phyloP scores from a whole-genome alignment of 1,284 basidiomycete genomes.

The Trametes hirsuta region DNA sequence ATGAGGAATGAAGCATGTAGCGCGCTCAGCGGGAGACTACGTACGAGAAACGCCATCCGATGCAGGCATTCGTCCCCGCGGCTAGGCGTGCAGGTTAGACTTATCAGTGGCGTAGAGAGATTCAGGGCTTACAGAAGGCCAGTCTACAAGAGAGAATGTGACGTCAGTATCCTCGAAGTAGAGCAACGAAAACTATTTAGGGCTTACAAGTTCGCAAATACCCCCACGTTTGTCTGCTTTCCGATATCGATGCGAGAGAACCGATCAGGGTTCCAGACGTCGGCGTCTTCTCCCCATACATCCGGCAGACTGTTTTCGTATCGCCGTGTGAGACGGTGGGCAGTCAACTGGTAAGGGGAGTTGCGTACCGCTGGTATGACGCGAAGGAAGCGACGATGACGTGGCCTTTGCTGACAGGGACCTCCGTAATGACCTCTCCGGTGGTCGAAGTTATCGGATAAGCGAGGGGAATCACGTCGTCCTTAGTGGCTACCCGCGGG shows the following conservation, averaged over 20 bases:
- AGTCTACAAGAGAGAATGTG: not conserved
- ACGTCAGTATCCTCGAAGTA: not conserved
- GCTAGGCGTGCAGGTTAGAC: constrained; percentile 4
- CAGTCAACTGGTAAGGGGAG: not conserved
- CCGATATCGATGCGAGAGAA: constrained; percentile 35
- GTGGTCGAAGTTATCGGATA: constrained; percentile 38
- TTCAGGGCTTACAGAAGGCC: constrained; percentile 17
- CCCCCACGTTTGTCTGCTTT: constrained; percentile 47
- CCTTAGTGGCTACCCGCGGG: constrained; percentile 34
- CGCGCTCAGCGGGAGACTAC: constrained; percentile 7
- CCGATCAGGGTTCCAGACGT: constrained; percentile 57
- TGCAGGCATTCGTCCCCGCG: constrained; percentile 35
- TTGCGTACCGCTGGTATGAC: constrained; percentile 38
- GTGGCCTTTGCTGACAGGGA: constrained; percentile 43
- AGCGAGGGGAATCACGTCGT: constrained; percentile 45
- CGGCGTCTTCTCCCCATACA: constrained; percentile 54
- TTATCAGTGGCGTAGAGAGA: not conserved
- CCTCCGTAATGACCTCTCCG: constrained; percentile 34
- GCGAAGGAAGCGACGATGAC: constrained; percentile 35
- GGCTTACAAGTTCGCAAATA: constrained; percentile 55
- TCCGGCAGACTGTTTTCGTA: constrained; percentile 28
- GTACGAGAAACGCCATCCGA: constrained; percentile 41
- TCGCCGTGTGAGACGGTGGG: not conserved
- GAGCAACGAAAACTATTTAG: not conserved
- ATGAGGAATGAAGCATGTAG: not conserved